Evolutionary conservation across 2,329 filamentous ascomycete species (phyloP), one percentile per base, ranked within the genome.

Genomic region (Cladosporium colombiae): DNA sequence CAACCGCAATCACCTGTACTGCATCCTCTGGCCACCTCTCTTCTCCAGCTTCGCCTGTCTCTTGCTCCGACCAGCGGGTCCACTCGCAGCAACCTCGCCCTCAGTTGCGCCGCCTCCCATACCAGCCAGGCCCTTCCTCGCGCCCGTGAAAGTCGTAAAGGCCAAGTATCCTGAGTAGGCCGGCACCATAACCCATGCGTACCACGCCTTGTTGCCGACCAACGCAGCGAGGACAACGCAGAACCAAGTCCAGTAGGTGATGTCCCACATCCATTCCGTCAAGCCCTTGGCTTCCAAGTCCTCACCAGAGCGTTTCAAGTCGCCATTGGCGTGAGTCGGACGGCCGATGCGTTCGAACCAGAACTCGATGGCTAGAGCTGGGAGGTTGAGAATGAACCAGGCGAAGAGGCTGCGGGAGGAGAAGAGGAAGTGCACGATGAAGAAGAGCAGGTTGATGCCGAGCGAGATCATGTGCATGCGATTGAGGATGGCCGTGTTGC

Each of bases 191-290:
- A 70, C 74, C 78, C 85, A 91, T 40, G 87, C 70, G 82, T 87
- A 86, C 89, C 89, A 91, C 3, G 82, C 91, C 81, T 89, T 89
- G 77, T 97, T 93, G 4, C 95, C 95, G 57, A 94, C 86, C 31
- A 96, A 69, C 18, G 90, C 85, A 16, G 89, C 93, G n/a, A 90
- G 78, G 10, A 89, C 79, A 49, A 92, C 82, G 63, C 89, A 91
- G 13, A 87, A 88, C 89, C 93, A 97, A 0, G 93, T 97, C 81
- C 96, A 92, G 86, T 97, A 98, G 62, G 97, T 83, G 59, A 97
- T 87, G 80, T 99, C 95, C 85, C 96, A 99, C 90, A 98, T 92
- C 83, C 96, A 98, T 80, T 97, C 95, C 13, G 94, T 98, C 82
- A 99, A 81, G 5, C 95, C 95, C 37, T 89, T 86, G 11, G 92